Evolutionary conservation across 352 stramenopile genomes (phyloP).

Genomic region (Lagenidium sp.): DNA sequence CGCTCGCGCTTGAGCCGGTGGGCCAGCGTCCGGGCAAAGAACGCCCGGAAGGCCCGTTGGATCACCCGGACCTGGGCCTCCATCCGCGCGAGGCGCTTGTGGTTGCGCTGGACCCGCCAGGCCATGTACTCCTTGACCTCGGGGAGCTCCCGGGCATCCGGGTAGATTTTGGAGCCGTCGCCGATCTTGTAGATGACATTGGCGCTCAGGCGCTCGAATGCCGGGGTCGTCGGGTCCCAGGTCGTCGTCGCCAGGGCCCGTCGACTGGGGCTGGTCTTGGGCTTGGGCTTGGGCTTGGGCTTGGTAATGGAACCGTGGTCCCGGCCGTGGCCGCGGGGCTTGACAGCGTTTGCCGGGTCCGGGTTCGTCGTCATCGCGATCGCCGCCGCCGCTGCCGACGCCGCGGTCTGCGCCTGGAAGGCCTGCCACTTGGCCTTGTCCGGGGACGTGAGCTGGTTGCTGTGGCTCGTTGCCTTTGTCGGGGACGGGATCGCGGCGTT

Average conservation of each 20-base stretch:
- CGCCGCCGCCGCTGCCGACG: neutral
- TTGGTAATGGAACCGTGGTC: too few relatives aligned
- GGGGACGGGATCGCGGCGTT: constrained; percentile 22
- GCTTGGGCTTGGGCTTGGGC: neutral
- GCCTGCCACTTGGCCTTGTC: constrained; percentile 29
- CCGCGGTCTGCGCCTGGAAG: constrained; percentile 24
- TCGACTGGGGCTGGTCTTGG: neutral
- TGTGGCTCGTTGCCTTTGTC: neutral
- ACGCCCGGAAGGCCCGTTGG: constrained; percentile 86
- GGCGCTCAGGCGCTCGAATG: constrained; percentile 82
- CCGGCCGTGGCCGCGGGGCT: too few relatives aligned
- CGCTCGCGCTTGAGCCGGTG: constrained; percentile 57
- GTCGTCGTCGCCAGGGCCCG: constrained; percentile 18
- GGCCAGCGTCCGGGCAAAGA: constrained; percentile 80
- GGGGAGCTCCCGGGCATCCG: constrained; percentile 26
- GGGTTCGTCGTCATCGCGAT: too few relatives aligned
- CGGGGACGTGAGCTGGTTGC: constrained; percentile 21
- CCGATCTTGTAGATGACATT: constrained; percentile 83
- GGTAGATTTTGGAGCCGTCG: constrained; percentile 83
- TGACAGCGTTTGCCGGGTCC: too few relatives aligned
- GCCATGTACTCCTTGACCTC: constrained; percentile 95
- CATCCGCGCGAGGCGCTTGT: constrained; percentile 88
- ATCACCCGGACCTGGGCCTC: constrained; percentile 76
- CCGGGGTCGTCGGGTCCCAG: constrained; percentile 68
- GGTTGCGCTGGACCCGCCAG: constrained; percentile 92